Percentiles rank a stretch among this genome's conserved stretches.
Evolutionary conservation across 2,329 filamentous ascomycete genomes (phyloP).

Genomic region (Hypoxylon sp.): DNA sequence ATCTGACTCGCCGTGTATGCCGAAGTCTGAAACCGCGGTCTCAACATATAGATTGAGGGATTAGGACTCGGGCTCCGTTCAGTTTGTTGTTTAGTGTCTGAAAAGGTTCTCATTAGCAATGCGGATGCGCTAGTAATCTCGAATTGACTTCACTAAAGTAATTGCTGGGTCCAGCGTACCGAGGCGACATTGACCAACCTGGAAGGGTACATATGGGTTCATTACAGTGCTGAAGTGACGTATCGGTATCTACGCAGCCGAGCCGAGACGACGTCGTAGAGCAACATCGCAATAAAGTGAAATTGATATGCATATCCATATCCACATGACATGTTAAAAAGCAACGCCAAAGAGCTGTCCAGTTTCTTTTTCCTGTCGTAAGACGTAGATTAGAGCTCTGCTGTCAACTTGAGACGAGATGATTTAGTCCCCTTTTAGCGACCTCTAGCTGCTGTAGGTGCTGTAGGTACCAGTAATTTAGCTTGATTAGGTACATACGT

Average conservation of each 20-base stretch:
- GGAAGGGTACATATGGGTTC: conserved; percentile 4
- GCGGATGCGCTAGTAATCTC: conserved; percentile 2
- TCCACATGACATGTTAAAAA: conserved; percentile 6
- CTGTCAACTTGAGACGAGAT: conserved; percentile 9
- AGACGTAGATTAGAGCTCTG: conserved; percentile 31
- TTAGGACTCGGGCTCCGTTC: not conserved
- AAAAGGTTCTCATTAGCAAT: conserved; percentile 3
- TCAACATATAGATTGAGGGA: conserved; percentile 8
- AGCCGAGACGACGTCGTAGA: conserved; percentile 34
- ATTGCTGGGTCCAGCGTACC: conserved; percentile 29
- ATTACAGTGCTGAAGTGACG: conserved; percentile 23
- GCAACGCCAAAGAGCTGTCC: not conserved
- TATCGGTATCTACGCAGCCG: conserved; percentile 29
- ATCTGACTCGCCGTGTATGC: conserved; percentile 11
- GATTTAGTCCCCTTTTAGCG: conserved; percentile 19
- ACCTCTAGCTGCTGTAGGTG: conserved; percentile 7
- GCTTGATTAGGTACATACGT: conserved; percentile 11
- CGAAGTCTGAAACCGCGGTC: conserved; percentile 5
- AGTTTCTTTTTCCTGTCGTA: conserved; percentile 25
- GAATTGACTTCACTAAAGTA: conserved; percentile 24
- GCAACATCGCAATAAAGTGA: conserved; percentile 37
- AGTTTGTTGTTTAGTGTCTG: not conserved
- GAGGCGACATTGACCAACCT: conserved; percentile 13
- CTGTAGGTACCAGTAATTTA: conserved; percentile 25
- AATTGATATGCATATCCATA: conserved; percentile 22